A percentile compares a stretch with the other conserved stretches of the same genome.
Conservation (phyloP, 1,139 yeast species). For the Saccharomyces uvarum region DNA sequence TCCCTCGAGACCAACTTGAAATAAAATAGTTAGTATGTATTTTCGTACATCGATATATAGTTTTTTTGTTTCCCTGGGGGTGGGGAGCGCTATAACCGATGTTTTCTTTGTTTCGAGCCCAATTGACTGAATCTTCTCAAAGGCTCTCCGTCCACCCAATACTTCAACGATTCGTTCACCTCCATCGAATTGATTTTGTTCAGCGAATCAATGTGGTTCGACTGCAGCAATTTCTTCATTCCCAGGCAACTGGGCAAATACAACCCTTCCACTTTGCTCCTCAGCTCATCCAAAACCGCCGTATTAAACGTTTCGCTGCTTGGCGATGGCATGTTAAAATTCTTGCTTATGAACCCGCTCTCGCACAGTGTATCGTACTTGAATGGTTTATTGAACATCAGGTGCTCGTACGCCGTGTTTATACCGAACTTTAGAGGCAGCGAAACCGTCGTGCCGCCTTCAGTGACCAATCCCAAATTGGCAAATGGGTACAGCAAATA, state of each 20-base stretch:
- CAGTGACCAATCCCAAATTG: conserved; percentile 75
- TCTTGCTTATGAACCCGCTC: conserved; percentile 57
- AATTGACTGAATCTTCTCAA: conserved; percentile 58
- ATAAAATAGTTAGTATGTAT: conserved; percentile 2
- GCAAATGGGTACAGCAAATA: conserved; percentile 71
- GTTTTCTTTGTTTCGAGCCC: conserved; percentile 49
- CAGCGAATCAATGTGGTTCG: conserved; percentile 41
- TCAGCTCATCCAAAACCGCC: conserved; percentile 43
- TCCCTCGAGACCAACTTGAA: neutral
- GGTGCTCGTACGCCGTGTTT: conserved; percentile 66
- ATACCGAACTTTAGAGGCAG: conserved; percentile 65
- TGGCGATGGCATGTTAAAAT: conserved; percentile 35
- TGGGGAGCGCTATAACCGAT: conserved; percentile 41
- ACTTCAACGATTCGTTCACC: conserved; percentile 56
- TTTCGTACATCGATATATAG: neutral
- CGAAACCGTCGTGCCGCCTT: conserved; percentile 70
- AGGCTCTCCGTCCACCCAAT: conserved; percentile 70
- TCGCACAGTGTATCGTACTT: conserved; percentile 47
- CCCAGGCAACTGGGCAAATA: conserved; percentile 53
- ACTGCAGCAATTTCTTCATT: conserved; percentile 49
- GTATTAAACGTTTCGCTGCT: conserved; percentile 56
- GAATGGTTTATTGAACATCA: conserved; percentile 63
- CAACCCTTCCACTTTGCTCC: conserved; percentile 40
- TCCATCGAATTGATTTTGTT: conserved; percentile 56
- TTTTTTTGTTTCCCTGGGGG: neutral